Percentiles rank a stretch among this genome's conserved stretches.
These are phyloP conservation scores for Panicum miliaceum DNA, from an alignment of 176 grass and related monocot species.

Conservation along the genomic window DNA sequence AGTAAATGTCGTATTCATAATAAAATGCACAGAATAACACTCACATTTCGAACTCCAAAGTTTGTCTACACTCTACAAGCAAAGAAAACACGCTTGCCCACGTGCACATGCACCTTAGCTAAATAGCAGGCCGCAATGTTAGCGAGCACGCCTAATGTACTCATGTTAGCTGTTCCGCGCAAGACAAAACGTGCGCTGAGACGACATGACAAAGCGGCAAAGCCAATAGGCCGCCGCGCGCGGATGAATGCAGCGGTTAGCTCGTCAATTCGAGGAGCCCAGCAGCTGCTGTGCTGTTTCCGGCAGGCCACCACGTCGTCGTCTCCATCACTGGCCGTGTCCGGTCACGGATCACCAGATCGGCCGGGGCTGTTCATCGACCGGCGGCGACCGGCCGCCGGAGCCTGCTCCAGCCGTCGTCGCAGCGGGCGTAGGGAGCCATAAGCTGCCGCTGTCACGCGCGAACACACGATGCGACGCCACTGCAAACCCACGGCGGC, in stretches of 20 bases:
- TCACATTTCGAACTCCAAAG: neutral
- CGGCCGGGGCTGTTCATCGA: neutral
- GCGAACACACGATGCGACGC: neutral
- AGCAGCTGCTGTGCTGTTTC: neutral
- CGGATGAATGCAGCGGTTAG: neutral
- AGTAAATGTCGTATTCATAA: too few species aligned
- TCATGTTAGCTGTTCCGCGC: neutral
- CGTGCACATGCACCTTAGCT: neutral
- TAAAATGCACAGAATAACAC: neutral
- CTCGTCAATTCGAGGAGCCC: conserved; percentile 33
- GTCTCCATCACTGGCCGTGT: conserved; percentile 7
- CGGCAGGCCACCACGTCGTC: conserved; percentile 29
- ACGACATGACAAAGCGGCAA: neutral
- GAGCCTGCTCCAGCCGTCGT: neutral
- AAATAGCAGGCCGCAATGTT: too few species aligned
- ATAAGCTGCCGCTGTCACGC: conserved; percentile 1
- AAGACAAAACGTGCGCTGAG: neutral
- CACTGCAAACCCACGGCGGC: neutral
- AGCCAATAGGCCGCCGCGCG: neutral
- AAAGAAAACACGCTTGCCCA: neutral
- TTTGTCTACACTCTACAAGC: neutral
- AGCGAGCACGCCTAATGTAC: too few species aligned
- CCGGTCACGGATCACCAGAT: neutral
- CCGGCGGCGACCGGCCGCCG: neutral
- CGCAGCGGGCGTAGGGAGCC: neutral